Evolutionary conservation across 345 rosid genomes (phyloP).

Genomic region (Balakata baccata): DNA sequence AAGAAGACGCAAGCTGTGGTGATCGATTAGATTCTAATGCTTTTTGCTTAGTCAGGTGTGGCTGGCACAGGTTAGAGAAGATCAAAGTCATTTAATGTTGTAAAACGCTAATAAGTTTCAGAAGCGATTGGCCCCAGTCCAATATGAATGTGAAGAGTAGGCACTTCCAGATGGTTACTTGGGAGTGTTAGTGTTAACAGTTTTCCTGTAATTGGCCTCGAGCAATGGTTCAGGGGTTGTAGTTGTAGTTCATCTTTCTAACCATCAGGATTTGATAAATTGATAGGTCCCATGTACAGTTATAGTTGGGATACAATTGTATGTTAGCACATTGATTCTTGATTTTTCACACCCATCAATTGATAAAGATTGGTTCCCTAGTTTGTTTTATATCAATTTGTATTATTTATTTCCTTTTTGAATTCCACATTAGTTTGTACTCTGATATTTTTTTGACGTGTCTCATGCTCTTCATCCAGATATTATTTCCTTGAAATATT

Average conservation of each 20-base stretch:
- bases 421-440: too few species aligned
- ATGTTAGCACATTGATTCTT: constrained; percentile 25
- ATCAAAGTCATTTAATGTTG: constrained; percentile 30
- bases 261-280: constrained; percentile 21
- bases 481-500: too few species aligned
- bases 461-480: not conserved
- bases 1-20: constrained; percentile 10
- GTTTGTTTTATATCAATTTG: not conserved
- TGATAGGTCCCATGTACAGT: constrained; percentile 34
- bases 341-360: constrained; percentile 19
- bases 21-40: constrained; percentile 16
- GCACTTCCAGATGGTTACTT: constrained; percentile 16
- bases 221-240: constrained; percentile 12
- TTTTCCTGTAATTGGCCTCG: constrained; percentile 14
- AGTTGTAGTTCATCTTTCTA: constrained; percentile 22
- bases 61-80: constrained; percentile 16
- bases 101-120: constrained; percentile 30
- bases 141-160: constrained; percentile 36
- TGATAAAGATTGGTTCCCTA: constrained; percentile 2
- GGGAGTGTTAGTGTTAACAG: constrained; percentile 17
- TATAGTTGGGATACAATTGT: constrained; percentile 22
- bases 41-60: constrained; percentile 8
- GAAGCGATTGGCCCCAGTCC: constrained; percentile 8
- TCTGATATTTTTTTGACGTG: not conserved
- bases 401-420: not conserved